phyloP scores from a whole-genome alignment of 2,329 filamentous ascomycete species.

The Geoglossum cookeanum region DNA sequence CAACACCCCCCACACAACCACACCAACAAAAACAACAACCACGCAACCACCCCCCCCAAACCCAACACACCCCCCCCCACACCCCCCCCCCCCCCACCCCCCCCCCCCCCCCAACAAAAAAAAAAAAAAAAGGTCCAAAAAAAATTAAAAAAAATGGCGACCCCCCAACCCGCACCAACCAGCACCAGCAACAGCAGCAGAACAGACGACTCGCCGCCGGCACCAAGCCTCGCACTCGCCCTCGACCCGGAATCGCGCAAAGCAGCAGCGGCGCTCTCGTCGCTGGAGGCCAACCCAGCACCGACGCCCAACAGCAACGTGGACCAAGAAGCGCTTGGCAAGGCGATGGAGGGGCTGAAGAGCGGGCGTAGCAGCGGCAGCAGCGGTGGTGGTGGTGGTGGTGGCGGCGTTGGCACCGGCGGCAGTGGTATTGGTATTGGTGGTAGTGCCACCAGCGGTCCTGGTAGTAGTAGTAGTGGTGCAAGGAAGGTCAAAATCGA shows the following conservation, averaged over 20 bases:
- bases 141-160: neutral
- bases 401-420: constrained; percentile 11
- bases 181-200: constrained; percentile 14
- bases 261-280: constrained; percentile 28
- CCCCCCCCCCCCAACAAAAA: no score
- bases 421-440: neutral
- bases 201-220: constrained; percentile 13
- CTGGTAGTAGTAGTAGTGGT: constrained; percentile 8
- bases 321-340: constrained; percentile 29
- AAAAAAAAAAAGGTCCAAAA: no score
- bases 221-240: constrained; percentile 14
- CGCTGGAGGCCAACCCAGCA: constrained; percentile 18
- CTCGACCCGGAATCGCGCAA: constrained; percentile 30
- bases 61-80: no score
- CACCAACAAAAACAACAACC: no score
- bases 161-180: constrained; percentile 19
- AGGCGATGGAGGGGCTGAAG: constrained; percentile 30
- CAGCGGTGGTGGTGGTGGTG: constrained; percentile 5
- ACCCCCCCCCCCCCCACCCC: no score
- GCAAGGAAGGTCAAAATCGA: constrained; percentile 25
- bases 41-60: no score
- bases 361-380: constrained; percentile 15
- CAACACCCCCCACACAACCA: no score
- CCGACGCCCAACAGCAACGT: constrained; percentile 8
- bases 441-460: constrained; percentile 12